Evolutionary conservation across 1,284 basidiomycete species (phyloP).

Genomic region (Leccinum fuscescens): DNA sequence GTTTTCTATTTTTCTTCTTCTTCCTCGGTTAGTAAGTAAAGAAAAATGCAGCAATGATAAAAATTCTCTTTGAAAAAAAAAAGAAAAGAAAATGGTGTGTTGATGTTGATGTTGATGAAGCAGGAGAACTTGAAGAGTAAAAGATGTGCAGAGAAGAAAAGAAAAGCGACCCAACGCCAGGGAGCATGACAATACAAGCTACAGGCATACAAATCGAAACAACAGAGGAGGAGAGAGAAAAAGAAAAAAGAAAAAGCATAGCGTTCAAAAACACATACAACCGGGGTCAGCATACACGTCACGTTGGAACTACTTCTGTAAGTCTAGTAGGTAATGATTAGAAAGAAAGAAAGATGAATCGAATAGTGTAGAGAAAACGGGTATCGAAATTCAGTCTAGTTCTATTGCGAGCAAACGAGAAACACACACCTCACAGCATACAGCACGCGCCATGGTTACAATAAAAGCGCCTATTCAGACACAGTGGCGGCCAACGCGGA

Average conservation of each 20-base stretch:
- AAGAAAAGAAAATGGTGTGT: not conserved
- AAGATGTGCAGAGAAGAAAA: constrained; percentile 10
- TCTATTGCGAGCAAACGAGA: constrained; percentile 7
- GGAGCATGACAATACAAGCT: constrained; percentile 23
- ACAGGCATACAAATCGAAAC: constrained; percentile 27
- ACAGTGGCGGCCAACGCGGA: constrained; percentile 27
- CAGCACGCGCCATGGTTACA: constrained; percentile 10
- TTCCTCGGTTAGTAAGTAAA: constrained; percentile 1
- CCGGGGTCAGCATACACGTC: constrained; percentile 24
- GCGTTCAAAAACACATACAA: constrained; percentile 20
- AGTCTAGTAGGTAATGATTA: constrained; percentile 16
- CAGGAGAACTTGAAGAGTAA: not conserved
- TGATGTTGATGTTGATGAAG: constrained; percentile 8
- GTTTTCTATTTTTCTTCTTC: constrained; percentile 11
- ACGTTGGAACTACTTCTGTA: constrained; percentile 10
- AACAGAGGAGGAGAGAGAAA: not conserved
- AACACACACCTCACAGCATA: constrained; percentile 32
- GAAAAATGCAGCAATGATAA: constrained; percentile 15
- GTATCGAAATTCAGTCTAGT: constrained; percentile 24
- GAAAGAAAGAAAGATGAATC: not conserved
- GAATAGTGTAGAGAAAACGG: constrained; percentile 14
- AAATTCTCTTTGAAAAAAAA: constrained; percentile 3
- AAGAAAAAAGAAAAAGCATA: constrained; percentile 18
- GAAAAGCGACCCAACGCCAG: constrained; percentile 5
- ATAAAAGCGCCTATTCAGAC: constrained; percentile 17